Evolutionary conservation across 108 stramenopile genomes (phyloP).

Genomic region (Parietichytrium sp.): DNA sequence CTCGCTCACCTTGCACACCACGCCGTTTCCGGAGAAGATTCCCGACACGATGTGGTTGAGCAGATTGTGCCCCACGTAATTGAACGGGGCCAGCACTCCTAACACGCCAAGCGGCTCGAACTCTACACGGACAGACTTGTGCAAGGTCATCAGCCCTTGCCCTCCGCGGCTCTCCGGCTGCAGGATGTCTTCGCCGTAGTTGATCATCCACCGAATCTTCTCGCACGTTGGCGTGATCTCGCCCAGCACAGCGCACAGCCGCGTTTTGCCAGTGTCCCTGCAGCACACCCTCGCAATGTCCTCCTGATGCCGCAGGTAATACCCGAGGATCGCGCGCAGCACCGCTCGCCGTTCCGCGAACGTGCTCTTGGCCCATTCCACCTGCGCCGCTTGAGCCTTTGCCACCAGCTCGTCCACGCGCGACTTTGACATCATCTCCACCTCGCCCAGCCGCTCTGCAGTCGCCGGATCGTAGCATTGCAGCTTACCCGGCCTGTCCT

Average conservation of each 20-base stretch:
- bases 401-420: slow-evolving; percentile 72
- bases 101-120: slow-evolving; percentile 93
- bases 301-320: slow-evolving; percentile 77
- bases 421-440: slow-evolving; percentile 71
- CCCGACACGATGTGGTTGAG: slow-evolving; percentile 93
- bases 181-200: slow-evolving; percentile 84
- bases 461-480: slow-evolving; percentile 91
- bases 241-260: slow-evolving; percentile 74
- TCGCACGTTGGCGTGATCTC: slow-evolving; percentile 96
- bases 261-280: slow-evolving; percentile 80
- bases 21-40: slow-evolving; percentile 91
- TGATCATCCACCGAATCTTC: slow-evolving; percentile 80
- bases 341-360: slow-evolving; percentile 84
- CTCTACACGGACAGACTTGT: slow-evolving; percentile 91
- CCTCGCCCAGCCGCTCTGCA: slow-evolving; percentile 72
- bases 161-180: slow-evolving; percentile 70
- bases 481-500: slow-evolving; percentile 64
- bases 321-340: slow-evolving; percentile 82
- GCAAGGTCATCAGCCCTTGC: slow-evolving; percentile 82
- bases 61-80: slow-evolving; percentile 95
- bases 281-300: slow-evolving; percentile 79
- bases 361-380: slow-evolving; percentile 78
- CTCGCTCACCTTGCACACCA: slow-evolving; percentile 92
- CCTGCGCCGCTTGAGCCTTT: slow-evolving; percentile 80
- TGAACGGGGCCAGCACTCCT: slow-evolving; percentile 97